Conservation (phyloP, 2,329 filamentous ascomycete species). For the Chrysosporium queenslandicum region DNA sequence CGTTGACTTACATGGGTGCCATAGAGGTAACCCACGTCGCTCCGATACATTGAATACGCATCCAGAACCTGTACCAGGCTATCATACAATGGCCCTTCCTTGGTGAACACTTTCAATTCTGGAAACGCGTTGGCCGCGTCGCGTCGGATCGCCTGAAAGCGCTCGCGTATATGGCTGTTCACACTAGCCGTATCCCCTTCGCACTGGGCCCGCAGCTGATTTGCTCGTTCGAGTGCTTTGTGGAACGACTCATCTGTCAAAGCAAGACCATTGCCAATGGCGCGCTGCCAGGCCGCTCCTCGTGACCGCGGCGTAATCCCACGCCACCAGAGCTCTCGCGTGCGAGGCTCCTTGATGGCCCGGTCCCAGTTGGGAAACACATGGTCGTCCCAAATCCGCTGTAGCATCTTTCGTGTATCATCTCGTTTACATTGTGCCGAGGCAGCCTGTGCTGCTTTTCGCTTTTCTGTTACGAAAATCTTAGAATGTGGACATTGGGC, state of each 20-base stretch:
- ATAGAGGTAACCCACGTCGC: constrained; percentile 51
- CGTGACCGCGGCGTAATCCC: constrained; percentile 49
- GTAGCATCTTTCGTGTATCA: constrained; percentile 43
- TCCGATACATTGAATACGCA: constrained; percentile 54
- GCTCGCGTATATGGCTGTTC: constrained; percentile 39
- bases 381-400: constrained; percentile 53
- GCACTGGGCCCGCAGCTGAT: constrained; percentile 38
- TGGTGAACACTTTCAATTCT: constrained; percentile 49
- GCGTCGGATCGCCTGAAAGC: constrained; percentile 44
- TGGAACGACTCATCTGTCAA: constrained; percentile 47
- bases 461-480: constrained; percentile 37
- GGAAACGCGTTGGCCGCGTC: constrained; percentile 49
- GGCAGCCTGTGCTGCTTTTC: constrained; percentile 40
- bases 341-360: constrained; percentile 45
- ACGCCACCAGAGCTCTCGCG: constrained; percentile 55
- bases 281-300: constrained; percentile 50
- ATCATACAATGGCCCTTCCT: constrained; percentile 45
- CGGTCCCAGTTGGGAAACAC: constrained; percentile 51
- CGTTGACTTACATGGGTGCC: constrained; percentile 44
- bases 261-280: constrained; percentile 52
- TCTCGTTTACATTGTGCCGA: constrained; percentile 41
- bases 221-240: constrained; percentile 48
- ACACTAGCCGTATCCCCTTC: constrained; percentile 35
- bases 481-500: neutral
- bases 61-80: constrained; percentile 50